A percentile compares a stretch with the other conserved stretches of the same genome.
Conservation (phyloP, 495 filamentous ascomycete species). For the Aspergillus carlsbadensis region DNA sequence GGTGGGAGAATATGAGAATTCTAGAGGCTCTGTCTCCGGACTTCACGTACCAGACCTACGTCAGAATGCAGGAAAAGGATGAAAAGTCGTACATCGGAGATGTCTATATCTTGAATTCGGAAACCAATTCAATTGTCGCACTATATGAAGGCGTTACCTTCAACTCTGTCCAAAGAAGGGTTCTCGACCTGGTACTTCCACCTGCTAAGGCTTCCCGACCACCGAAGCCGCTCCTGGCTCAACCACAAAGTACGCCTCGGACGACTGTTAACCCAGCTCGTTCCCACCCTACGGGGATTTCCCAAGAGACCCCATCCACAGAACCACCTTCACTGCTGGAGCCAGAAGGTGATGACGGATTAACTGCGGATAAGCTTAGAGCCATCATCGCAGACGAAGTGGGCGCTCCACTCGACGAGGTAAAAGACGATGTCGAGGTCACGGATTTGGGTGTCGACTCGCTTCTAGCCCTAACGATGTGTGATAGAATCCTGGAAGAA, state of each 20-base stretch:
- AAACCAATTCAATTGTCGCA: conserved; percentile 54
- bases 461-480: conserved; percentile 47
- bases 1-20: conserved; percentile 67
- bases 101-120: conserved; percentile 47
- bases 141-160: conserved; percentile 58
- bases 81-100: conserved; percentile 47
- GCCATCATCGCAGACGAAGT: conserved; percentile 63
- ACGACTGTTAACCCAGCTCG: no score
- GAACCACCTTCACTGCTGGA: neutral
- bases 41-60: conserved; percentile 68
- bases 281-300: neutral
- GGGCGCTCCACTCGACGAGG: conserved; percentile 58
- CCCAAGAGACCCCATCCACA: conserved; percentile 19
- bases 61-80: conserved; percentile 55
- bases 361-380: no score
- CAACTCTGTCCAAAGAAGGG: neutral
- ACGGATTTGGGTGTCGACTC: conserved; percentile 52
- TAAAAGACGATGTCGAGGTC: conserved; percentile 47
- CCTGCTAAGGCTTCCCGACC: conserved; percentile 17
- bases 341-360: conserved; percentile 39
- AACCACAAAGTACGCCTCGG: no score
- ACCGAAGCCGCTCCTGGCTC: neutral
- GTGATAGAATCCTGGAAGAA: conserved; percentile 44
- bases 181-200: neutral
- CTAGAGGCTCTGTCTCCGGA: conserved; percentile 55